Evolutionary conservation across 768 basidiomycete genomes (phyloP), one percentile per base, ranked within the genome.

Genomic region (Collybia nuda): DNA sequence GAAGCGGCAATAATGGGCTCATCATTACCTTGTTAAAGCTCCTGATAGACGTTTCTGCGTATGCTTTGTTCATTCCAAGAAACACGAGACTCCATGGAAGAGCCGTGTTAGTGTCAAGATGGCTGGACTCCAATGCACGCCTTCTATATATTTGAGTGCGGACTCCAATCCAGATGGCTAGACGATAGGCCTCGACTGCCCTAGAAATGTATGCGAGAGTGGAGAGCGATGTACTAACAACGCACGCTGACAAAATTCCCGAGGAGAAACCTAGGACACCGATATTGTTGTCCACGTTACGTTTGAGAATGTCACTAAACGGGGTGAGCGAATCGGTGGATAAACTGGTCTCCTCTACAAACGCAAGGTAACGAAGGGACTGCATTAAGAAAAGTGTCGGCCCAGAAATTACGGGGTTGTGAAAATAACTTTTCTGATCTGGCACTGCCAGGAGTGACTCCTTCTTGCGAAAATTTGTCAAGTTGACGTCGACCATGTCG

Each of bases 191-290:
- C 55, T 82, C 72, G 12, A 78, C 69, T 6, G 79, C 66, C 45
- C 63, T 68, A 3, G 65, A 63, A 40, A 82, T 70, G 54, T 75
- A 81, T 1, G 69, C 62, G 19, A 76, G 61, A 24, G 65, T 56
- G 21, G 64, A 68, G 8, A 54, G 43, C 0, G 82, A 80, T 1
- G 76, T 67, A 39, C 71, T 76, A 3, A 77, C 76, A 14, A 81
- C 75, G 48, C 77, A 77, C 6, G 82, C 80, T 15, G 77, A 67
- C 38, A 84, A 65, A 47, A 82, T 72, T 23, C 81, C 82, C 40
- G 79, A 81, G n/a, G 80, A 82, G 61, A 81, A 78, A 3, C 77
- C 81, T 6, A 81, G 60, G 43, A 81, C 56, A 11, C 78, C 77
- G 18, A 67, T 35, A 2, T 50, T 54, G 40, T 74, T 57, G 12